Percentiles rank a stretch among this genome's conserved stretches.
Evolutionary conservation across 2,329 filamentous ascomycete species (phyloP).

Genomic region (Aspergillus cejpii): DNA sequence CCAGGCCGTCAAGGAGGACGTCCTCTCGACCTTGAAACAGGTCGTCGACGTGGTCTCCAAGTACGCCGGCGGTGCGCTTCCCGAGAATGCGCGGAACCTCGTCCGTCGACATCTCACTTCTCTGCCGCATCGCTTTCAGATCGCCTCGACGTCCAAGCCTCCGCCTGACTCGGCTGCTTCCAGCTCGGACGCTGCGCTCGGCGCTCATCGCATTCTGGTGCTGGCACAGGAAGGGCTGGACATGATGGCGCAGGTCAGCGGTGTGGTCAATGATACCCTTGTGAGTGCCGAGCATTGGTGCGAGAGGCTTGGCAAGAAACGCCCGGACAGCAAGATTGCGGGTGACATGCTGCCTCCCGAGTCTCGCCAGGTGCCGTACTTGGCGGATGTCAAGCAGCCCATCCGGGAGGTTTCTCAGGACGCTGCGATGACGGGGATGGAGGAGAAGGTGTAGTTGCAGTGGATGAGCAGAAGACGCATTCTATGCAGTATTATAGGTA

Average conservation of each 20-base stretch:
- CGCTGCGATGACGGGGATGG: conserved; percentile 33
- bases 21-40: conserved; percentile 71
- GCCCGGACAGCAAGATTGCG: conserved; percentile 23
- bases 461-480: neutral
- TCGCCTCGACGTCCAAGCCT: conserved; percentile 54
- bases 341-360: conserved; percentile 17
- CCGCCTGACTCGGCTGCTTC: conserved; percentile 29
- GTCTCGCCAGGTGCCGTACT: conserved; percentile 15
- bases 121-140: conserved; percentile 72
- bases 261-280: conserved; percentile 81
- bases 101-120: conserved; percentile 79
- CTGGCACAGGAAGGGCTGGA: conserved; percentile 86
- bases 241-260: conserved; percentile 87
- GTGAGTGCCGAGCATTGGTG: conserved; percentile 90
- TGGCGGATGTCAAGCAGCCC: conserved; percentile 27
- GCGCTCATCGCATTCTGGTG: conserved; percentile 70
- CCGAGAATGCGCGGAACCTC: conserved; percentile 76
- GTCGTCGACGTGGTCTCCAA: conserved; percentile 80
- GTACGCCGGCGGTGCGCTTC: conserved; percentile 84
- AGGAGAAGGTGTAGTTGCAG: conserved; percentile 26
- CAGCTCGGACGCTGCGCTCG: conserved; percentile 45
- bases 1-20: conserved; percentile 59
- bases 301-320: conserved; percentile 59
- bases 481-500: conserved; percentile 3
- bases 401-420: conserved; percentile 21